A percentile compares a stretch with the other conserved stretches of the same genome.
phyloP scores from a whole-genome alignment of 1,139 yeast genomes.

The Debaryomyces sp. region DNA sequence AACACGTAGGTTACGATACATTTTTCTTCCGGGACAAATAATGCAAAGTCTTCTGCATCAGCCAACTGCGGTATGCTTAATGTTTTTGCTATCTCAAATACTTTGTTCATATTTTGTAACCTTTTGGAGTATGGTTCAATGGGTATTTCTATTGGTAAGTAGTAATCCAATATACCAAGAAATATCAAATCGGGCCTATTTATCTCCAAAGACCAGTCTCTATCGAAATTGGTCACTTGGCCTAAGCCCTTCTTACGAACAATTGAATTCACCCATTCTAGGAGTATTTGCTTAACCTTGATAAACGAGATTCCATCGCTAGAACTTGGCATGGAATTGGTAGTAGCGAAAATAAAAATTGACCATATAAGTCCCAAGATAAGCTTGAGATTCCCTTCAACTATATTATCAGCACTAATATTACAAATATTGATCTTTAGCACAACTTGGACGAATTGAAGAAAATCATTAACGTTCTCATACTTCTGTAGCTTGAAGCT shows the following conservation, averaged over 20 bases:
- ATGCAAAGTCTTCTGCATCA: slow-evolving; percentile 62
- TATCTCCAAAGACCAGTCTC: slow-evolving; percentile 43
- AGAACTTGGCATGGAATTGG: slow-evolving; percentile 22
- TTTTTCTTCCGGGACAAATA: slow-evolving; percentile 61
- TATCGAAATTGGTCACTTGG: slow-evolving; percentile 34
- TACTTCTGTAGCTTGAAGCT: slow-evolving; percentile 58
- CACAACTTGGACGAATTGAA: slow-evolving; percentile 56
- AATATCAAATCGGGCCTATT: slow-evolving; percentile 32
- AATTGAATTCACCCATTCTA: slow-evolving; percentile 36
- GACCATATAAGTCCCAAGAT: slow-evolving; percentile 72
- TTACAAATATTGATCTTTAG: slow-evolving; percentile 54
- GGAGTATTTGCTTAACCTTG: slow-evolving; percentile 36
- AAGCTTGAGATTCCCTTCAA: slow-evolving; percentile 63
- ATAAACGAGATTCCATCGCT: slow-evolving; percentile 39
- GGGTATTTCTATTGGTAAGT: slow-evolving; percentile 24
- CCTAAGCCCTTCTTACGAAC: slow-evolving; percentile 20
- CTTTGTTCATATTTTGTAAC: slow-evolving; percentile 24
- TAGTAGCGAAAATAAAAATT: slow-evolving; percentile 53
- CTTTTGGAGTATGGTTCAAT: slow-evolving; percentile 21
- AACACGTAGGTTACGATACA: slow-evolving; percentile 65
- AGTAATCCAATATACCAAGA: slow-evolving; percentile 26
- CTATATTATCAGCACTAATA: slow-evolving; percentile 70
- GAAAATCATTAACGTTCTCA: slow-evolving; percentile 61
- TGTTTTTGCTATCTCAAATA: slow-evolving; percentile 31
- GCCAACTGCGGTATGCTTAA: slow-evolving; percentile 59